Evolutionary conservation across 23 red algal species (phyloP).

Genomic region (Agarophyton chilense): DNA sequence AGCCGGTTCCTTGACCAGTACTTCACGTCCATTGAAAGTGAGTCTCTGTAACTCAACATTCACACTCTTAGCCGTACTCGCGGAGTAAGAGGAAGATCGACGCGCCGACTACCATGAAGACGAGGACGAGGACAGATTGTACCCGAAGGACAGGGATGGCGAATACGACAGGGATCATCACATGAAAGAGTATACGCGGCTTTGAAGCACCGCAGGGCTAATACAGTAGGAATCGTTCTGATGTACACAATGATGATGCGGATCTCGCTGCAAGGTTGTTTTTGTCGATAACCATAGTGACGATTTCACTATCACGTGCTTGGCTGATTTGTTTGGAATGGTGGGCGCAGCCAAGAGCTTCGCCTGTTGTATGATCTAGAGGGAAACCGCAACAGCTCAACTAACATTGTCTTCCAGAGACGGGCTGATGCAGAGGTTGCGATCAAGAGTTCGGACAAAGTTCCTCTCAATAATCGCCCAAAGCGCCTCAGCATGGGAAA

Average conservation of each 20-base stretch:
- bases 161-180: constrained; percentile 48
- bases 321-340: constrained; percentile 68
- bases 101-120: constrained; percentile 22
- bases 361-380: constrained; percentile 54
- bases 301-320: constrained; percentile 35
- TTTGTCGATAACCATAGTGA: constrained; percentile 65
- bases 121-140: constrained; percentile 47
- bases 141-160: constrained; percentile 25
- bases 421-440: constrained; percentile 58
- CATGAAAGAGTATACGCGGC: background rate
- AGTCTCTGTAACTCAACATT: too few relatives aligned
- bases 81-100: constrained; percentile 36
- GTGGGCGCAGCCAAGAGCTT: constrained; percentile 57
- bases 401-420: constrained; percentile 60
- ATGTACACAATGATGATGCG: constrained; percentile 13
- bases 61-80: constrained; percentile 33
- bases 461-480: constrained; percentile 56
- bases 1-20: too few relatives aligned
- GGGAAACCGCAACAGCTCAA: constrained; percentile 37
- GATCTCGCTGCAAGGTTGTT: constrained; percentile 50
- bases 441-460: constrained; percentile 50
- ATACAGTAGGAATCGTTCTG: constrained; percentile 16
- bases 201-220: constrained; percentile 9
- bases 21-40: too few relatives aligned
- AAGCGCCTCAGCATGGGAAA: constrained; percentile 57